A percentile compares a stretch with the other conserved stretches of the same genome.
Evolutionary conservation across 179 eudicot genomes (phyloP).

Genomic region (Kewa caespitosa): DNA sequence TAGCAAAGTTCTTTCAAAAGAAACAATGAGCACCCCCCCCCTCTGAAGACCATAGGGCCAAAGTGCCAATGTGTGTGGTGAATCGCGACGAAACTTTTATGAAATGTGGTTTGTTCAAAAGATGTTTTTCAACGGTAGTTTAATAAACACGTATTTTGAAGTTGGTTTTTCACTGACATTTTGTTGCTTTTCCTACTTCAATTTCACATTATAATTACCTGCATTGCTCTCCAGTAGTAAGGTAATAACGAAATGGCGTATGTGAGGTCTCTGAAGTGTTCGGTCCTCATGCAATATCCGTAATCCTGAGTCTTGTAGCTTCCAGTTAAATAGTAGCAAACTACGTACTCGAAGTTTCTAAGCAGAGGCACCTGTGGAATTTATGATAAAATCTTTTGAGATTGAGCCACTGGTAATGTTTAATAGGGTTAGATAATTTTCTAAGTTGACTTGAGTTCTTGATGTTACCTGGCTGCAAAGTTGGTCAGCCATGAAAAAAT

Average conservation of each 20-base stretch:
- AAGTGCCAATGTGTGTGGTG: too few relatives aligned
- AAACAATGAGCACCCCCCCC: too few relatives aligned
- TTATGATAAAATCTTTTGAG: conserved; percentile 3
- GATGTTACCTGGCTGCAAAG: conserved; percentile 88
- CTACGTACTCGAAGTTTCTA: conserved; percentile 69
- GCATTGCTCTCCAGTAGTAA: conserved; percentile 99
- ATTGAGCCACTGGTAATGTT: not conserved
- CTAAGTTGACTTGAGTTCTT: not conserved
- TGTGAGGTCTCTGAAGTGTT: conserved; percentile 71
- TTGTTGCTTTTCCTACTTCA: not conserved
- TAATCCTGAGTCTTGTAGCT: conserved; percentile 91
- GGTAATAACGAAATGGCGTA: conserved; percentile 94
- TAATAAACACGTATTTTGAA: too few relatives aligned
- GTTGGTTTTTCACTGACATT: too few relatives aligned
- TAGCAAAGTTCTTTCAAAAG: not conserved
- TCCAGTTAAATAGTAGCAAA: conserved; percentile 87
- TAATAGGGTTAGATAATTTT: not conserved
- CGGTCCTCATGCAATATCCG: conserved; percentile 65
- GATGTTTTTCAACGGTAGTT: too few relatives aligned
- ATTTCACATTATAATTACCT: conserved; percentile 41
- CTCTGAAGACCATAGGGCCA: too few relatives aligned
- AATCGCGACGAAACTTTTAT: too few relatives aligned
- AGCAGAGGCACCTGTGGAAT: conserved; percentile 75
- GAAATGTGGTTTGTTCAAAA: too few relatives aligned
- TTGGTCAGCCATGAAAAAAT: conserved; percentile 99